Evolutionary conservation across 768 basidiomycete species (phyloP), one percentile per base, ranked within the genome.

Genomic region (Pleurotus platypus): DNA sequence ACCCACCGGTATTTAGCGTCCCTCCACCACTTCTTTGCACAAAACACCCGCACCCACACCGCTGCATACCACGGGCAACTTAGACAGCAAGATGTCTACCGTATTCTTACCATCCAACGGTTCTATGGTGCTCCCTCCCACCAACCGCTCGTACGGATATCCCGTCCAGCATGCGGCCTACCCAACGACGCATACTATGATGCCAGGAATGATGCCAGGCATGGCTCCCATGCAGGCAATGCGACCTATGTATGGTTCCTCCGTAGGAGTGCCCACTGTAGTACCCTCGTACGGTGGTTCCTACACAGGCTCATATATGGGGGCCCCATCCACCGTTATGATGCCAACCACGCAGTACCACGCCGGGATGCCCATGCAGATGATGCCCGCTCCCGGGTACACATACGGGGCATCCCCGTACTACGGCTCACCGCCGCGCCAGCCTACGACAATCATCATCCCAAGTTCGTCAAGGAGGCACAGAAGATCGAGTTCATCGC

Each of bases 91-190:
- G 20, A 54, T 54, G 51, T 54, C 51, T 2, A 50, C 9, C 49
- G 51, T 54, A 9, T 54, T 54, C 51, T 11, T 54, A 9, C 51
- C 51, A 11, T 54, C 51, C n/a, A 54, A 54, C 24, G 51, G 51
- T 22, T 54, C 51, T 15, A 37, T 54, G 37, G 51, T 54, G 18
- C 39, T 54, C n/a, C 51, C 51, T 13, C 22, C 51, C 51, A 54
- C 38, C 4, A 18, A 42, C 20, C 51, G 39, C 18, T 40, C 51
- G 22, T 40, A 40, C 38, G 51, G 51, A 1, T 18, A 11, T 1
- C 51, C 51, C 51, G 51, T 54, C 37, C 30, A 39, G 5, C 51
- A 54, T 1, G 51, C 51, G 12, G 37, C 51, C 9, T 54, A 54
- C 51, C 51, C 51, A 22, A 13, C 38, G 20, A 22, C 51, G n/a